Evolutionary conservation across 345 rosid genomes (phyloP).

Genomic region (Eutrema heterophyllum): DNA sequence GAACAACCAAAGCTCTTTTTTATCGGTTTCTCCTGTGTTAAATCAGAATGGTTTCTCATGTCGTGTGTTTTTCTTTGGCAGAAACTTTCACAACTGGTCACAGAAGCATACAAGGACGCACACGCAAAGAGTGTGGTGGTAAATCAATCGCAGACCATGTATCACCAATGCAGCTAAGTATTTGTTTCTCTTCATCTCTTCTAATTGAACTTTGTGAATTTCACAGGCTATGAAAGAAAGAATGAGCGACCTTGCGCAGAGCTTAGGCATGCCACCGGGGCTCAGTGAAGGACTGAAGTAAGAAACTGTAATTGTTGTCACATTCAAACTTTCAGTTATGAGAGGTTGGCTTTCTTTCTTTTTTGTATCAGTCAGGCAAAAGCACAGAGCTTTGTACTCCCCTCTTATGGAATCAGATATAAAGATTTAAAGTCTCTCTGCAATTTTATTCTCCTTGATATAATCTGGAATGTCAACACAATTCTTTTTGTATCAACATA

Average conservation of each 20-base stretch:
- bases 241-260: conserved; percentile 89
- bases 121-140: conserved; percentile 91
- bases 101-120: conserved; percentile 94
- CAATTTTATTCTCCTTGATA: neutral
- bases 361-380: conserved; percentile 8
- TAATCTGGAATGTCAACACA: neutral
- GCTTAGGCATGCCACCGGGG: conserved; percentile 94
- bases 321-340: conserved; percentile 7
- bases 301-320: conserved; percentile 15
- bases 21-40: neutral
- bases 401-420: conserved; percentile 20
- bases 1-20: neutral
- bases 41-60: conserved; percentile 12
- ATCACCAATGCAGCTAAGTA: neutral
- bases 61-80: conserved; percentile 35
- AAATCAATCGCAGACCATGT: neutral
- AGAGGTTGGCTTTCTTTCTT: conserved; percentile 2
- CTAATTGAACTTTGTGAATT: neutral
- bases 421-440: neutral
- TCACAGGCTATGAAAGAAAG: conserved; percentile 94
- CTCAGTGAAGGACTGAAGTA: conserved; percentile 61
- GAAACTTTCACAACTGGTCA: conserved; percentile 77
- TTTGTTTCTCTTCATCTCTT: neutral
- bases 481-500: neutral
- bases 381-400: conserved; percentile 14